Conservation (phyloP, 495 filamentous ascomycete genomes). For the Xylaria telfairii region DNA sequence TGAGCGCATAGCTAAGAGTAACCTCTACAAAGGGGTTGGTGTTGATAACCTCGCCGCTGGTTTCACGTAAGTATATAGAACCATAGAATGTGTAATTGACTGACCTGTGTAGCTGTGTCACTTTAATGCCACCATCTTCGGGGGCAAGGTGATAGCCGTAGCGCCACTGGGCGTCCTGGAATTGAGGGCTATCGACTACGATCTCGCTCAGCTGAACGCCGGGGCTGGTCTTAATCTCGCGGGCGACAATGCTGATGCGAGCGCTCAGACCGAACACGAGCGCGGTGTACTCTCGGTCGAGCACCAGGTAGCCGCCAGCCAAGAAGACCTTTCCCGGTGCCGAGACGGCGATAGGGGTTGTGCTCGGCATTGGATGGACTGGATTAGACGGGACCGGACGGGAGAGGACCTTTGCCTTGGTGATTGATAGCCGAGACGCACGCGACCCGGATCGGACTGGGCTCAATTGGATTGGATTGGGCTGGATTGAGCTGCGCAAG, state of each 20-base stretch:
- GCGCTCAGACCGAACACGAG: slow-evolving; percentile 95
- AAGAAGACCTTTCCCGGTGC: slow-evolving; percentile 96
- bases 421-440: not conserved
- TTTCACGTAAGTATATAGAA: slow-evolving; percentile 17
- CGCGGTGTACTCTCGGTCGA: slow-evolving; percentile 85
- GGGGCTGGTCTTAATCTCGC: slow-evolving; percentile 62
- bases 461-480: not conserved
- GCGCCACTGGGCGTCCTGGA: slow-evolving; percentile 81
- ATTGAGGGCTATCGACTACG: slow-evolving; percentile 89
- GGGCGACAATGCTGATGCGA: slow-evolving; percentile 84
- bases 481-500: not conserved
- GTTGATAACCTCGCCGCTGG: slow-evolving; percentile 43
- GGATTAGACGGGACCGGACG: no score
- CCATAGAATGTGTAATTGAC: slow-evolving; percentile 34
- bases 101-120: slow-evolving; percentile 81
- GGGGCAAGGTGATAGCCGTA: slow-evolving; percentile 75
- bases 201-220: slow-evolving; percentile 70
- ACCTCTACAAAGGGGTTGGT: slow-evolving; percentile 89
- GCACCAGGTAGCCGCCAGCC: slow-evolving; percentile 91
- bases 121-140: slow-evolving; percentile 74
- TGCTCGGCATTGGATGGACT: slow-evolving; percentile 33
- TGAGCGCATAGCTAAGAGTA: slow-evolving; percentile 83
- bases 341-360: slow-evolving; percentile 66
- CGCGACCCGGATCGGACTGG: slow-evolving; percentile 1
- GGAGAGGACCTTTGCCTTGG: not conserved